phyloP scores from a whole-genome alignment of 768 basidiomycete species.

The Tremella mesenterica region DNA sequence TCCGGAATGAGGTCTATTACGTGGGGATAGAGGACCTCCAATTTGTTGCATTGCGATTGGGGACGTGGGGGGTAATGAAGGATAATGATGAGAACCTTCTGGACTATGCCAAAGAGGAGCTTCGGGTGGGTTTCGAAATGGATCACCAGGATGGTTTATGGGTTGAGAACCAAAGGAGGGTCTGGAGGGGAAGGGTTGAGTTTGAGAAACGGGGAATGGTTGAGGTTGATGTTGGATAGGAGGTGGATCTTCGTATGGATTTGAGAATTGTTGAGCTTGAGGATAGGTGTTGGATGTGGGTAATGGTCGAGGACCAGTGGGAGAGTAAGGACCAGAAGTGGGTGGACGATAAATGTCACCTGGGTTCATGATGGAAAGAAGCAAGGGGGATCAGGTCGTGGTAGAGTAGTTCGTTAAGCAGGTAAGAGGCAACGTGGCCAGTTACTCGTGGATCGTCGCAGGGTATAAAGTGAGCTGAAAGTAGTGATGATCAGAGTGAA shows the following conservation, averaged over 20 bases:
- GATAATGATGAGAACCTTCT: constrained; percentile 3
- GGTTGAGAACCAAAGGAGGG: constrained; percentile 1
- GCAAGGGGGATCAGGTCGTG: too few species aligned
- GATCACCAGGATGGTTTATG: too few species aligned
- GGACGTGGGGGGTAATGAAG: neutral
- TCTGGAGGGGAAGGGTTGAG: neutral
- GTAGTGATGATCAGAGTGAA: too few species aligned
- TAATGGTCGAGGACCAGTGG: constrained; percentile 7
- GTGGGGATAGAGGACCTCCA: neutral
- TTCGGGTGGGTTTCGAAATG: neutral
- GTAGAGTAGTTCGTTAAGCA: too few species aligned
- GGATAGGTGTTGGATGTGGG: constrained; percentile 3
- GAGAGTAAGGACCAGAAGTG: neutral
- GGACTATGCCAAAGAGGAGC: neutral
- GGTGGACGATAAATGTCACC: constrained; percentile 31
- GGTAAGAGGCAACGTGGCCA: too few species aligned
- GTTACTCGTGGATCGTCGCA: too few species aligned
- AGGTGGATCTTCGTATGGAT: neutral
- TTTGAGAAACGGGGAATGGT: constrained; percentile 1
- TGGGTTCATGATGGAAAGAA: constrained; percentile 33
- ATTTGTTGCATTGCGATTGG: neutral
- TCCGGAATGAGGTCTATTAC: neutral
- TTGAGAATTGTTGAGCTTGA: neutral
- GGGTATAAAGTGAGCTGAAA: too few species aligned
- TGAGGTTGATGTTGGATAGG: neutral